These are phyloP conservation scores for Spatholobus suberectus DNA, from an alignment of 306 rosid species.

Conservation along the genomic window DNA sequence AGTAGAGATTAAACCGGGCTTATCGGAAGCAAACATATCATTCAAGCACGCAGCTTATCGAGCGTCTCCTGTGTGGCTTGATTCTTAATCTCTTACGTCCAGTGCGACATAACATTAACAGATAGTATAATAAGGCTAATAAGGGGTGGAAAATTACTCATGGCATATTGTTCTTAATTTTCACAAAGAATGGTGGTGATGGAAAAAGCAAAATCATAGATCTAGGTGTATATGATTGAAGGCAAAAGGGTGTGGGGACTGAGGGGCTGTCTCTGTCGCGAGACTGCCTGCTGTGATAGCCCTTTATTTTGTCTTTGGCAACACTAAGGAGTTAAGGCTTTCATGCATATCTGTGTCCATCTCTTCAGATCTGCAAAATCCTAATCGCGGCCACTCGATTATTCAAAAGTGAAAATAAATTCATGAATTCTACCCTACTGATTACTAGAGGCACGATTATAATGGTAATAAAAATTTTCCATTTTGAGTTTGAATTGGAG, in stretches of 20 bases:
- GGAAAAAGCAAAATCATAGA: not conserved
- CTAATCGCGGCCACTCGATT: not conserved
- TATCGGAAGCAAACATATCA: not conserved
- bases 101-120: not conserved
- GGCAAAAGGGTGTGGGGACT: constrained; percentile 36
- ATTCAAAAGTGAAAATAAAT: not conserved
- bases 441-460: not conserved
- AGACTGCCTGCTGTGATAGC: constrained; percentile 31
- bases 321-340: not conserved
- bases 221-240: not conserved
- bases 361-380: not conserved
- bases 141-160: not conserved
- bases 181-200: not conserved
- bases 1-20: not conserved
- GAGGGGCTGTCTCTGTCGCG: constrained; percentile 36
- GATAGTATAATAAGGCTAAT: not conserved
- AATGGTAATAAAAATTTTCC: not conserved
- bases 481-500: not conserved
- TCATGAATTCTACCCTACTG: not conserved
- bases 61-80: no score
- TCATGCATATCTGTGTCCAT: not conserved
- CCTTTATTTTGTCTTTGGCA: constrained; percentile 44
- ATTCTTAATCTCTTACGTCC: no score
- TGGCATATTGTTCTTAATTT: not conserved
- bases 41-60: no score